These are phyloP conservation scores for Cudoniella acicularis DNA, from an alignment of 495 filamentous ascomycete species.

Conservation along the genomic window DNA sequence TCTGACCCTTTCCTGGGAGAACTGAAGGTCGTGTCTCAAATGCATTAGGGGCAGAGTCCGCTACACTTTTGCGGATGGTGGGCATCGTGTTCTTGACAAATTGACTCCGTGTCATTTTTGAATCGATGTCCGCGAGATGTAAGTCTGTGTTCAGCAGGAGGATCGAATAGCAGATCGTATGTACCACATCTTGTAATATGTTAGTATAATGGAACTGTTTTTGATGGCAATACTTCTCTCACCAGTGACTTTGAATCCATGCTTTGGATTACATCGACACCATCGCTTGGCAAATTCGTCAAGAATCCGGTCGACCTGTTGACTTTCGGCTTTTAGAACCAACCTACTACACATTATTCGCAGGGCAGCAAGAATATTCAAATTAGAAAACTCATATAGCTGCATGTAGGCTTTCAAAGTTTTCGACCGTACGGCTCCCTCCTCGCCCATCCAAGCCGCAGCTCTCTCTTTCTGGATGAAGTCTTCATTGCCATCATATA, in stretches of 20 bases:
- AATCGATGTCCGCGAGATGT: conserved; percentile 88
- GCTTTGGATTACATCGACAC: conserved; percentile 91
- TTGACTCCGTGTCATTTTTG: conserved; percentile 91
- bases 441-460: conserved; percentile 85
- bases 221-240: conserved; percentile 36
- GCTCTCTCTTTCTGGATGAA: conserved; percentile 72
- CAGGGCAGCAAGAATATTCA: conserved; percentile 76
- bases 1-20: conserved; percentile 30
- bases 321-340: conserved; percentile 87
- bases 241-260: conserved; percentile 91
- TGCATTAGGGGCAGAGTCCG: conserved; percentile 63
- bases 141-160: conserved; percentile 95
- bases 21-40: conserved; percentile 50
- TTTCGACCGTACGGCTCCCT: conserved; percentile 59
- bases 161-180: conserved; percentile 95
- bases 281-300: conserved; percentile 83
- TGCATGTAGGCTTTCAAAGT: conserved; percentile 85
- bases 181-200: conserved; percentile 73
- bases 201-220: conserved; percentile 17
- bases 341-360: conserved; percentile 77
- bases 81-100: conserved; percentile 97
- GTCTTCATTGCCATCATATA: conserved; percentile 83
- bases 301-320: conserved; percentile 93
- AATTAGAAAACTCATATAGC: conserved; percentile 78
- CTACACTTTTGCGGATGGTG: conserved; percentile 72